Percentiles rank a stretch among this genome's conserved stretches.
Conservation (phyloP, 2,329 filamentous ascomycete genomes). For the Celoporthe dispersa region DNA sequence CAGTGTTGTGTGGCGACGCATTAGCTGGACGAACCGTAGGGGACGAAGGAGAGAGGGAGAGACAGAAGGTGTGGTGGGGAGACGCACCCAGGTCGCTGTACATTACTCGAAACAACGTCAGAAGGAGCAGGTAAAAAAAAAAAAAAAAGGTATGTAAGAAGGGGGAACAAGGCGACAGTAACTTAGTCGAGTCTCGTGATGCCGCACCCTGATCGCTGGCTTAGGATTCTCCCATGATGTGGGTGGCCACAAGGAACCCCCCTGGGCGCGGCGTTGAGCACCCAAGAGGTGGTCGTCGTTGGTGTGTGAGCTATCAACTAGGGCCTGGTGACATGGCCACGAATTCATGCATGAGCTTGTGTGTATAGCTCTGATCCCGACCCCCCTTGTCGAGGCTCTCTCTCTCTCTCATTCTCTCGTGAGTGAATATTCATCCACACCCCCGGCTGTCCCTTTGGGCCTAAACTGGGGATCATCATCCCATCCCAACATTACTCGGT, state of each 20-base stretch:
- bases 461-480: neutral
- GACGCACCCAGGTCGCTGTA: constrained; percentile 12
- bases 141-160: neutral
- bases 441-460: constrained; percentile 12
- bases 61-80: too few relatives aligned
- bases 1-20: constrained; percentile 26
- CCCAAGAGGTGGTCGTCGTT: constrained; percentile 35
- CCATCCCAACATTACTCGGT: constrained; percentile 6
- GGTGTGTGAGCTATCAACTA: constrained; percentile 43
- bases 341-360: constrained; percentile 51
- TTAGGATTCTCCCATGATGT: constrained; percentile 19
- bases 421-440: constrained; percentile 6
- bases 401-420: neutral
- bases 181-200: constrained; percentile 24
- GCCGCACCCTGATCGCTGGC: constrained; percentile 25
- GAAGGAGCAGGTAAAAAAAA: constrained; percentile 21
- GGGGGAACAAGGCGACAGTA: constrained; percentile 15
- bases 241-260: constrained; percentile 23
- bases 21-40: constrained; percentile 27
- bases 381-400: constrained; percentile 22
- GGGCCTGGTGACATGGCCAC: constrained; percentile 47
- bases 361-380: constrained; percentile 14
- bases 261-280: constrained; percentile 23
- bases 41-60: constrained; percentile 4
- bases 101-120: constrained; percentile 29